Evolutionary conservation across 129 eudicot species (phyloP), one percentile per base, ranked within the genome.

Genomic region (Flaveria sonorensis): DNA sequence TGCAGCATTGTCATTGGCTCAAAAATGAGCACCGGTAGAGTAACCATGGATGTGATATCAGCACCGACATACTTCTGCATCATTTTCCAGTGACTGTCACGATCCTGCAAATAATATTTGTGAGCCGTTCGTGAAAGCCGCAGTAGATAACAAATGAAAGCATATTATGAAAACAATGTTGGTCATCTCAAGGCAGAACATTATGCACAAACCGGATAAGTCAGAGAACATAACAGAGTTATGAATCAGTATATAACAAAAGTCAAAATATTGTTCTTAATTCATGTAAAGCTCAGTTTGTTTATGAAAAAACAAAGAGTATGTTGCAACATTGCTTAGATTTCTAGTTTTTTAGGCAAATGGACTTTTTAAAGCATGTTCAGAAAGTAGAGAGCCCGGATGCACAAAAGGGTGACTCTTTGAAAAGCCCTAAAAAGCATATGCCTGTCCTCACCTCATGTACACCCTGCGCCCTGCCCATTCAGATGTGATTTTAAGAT

Each of bases 1-100:
- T 93, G 97, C 71, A 91, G 86, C 97, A 90, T 93, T 10, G 98
- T 82, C 98, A 93, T 91, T 4, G 98, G 98, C 93, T 93, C 98
- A 80, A 90, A 93, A 51, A 93, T 93, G 83, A 90, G 86, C 36
- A 93, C 98, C 0, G 98, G 98, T 20, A 93, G 87, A 10, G 98
- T 93, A 83, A 91, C 98, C 97, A 93, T 82, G 26, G 98, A 93
- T 23, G 98, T 93, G 71, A 93, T 84, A 84, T 93, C 98, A 55
- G 96, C 83, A 63, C 98, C 98, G 23, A 93, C 62, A 64, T 93
- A 93, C 75, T 87, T 90, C 77, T 93, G 97, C 98, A 93, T 93
- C 96, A 91, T 91, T 86, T 84, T 93, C 97, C 97, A 91, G 76
- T 91, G 90, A 77, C 97, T 73, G 63, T 93, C 98, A 10, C 98